Evolutionary conservation across 1,139 yeast species (phyloP).

Genomic region (Kurtzmaniella quercitrusa): DNA sequence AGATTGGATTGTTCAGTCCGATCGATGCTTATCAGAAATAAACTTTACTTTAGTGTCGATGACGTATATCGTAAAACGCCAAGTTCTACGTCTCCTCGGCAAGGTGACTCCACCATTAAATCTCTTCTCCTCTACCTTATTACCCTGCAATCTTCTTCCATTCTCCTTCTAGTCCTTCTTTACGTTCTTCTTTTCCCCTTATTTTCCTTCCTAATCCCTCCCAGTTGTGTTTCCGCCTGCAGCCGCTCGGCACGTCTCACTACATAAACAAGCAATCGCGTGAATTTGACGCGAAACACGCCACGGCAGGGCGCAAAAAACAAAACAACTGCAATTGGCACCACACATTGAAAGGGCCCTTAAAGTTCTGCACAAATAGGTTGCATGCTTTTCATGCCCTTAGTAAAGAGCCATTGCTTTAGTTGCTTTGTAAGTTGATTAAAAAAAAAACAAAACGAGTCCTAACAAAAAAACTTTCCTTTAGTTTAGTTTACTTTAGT

Average conservation of each 20-base stretch:
- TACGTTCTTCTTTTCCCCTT: background rate
- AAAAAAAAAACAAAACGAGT: background rate
- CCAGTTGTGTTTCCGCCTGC: too few species aligned
- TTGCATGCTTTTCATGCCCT: background rate
- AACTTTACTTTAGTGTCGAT: too few species aligned
- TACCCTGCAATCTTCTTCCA: too few species aligned
- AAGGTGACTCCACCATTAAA: too few species aligned
- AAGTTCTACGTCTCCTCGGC: too few species aligned
- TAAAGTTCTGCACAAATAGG: background rate
- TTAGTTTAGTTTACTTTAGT: too few species aligned
- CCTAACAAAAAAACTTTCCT: background rate
- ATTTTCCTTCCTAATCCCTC: background rate
- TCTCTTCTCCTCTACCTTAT: background rate
- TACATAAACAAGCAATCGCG: background rate
- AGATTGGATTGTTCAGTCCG: too few species aligned
- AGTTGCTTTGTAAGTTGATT: background rate
- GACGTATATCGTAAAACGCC: too few species aligned
- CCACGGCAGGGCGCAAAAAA: background rate
- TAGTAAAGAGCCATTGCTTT: background rate
- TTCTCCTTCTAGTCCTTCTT: background rate
- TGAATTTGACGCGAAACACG: conserved; percentile 3
- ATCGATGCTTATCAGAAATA: too few species aligned
- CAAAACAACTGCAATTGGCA: background rate
- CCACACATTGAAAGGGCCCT: too few species aligned
- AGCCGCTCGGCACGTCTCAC: background rate